Base-by-base conservation (phyloP, 176 grass and related monocot species). In the Cymbopogon citratus region DNA sequence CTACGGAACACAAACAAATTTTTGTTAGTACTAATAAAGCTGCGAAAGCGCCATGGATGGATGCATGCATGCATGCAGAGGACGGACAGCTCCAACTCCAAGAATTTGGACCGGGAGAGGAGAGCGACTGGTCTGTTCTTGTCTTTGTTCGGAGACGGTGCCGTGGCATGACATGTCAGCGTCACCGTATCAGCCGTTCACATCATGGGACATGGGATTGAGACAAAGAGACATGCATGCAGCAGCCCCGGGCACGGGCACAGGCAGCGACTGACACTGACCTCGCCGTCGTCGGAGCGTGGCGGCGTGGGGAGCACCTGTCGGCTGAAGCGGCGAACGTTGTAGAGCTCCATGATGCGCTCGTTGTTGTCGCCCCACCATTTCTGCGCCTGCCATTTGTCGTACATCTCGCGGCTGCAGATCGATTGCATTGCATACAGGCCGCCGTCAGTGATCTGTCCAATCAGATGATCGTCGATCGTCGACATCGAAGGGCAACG, bases 291-390 rank as follows among this genome's bases (percentile, higher is more conserved):
- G 40, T 76, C 83, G 67, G 83, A 85, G 78, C 82, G 83, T 35
- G 87, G 56, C 75, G 87, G 69, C 6, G 86, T 79, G 25, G 91
- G 87, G 73, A 93, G 85, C 7, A 81, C 87, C 44, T 93, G 87
- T 3, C 87, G 84, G 87, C 71, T 89, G 77, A 92, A 87, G 41
- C 90, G 78, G 1, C 84, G 87, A 6, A 93, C 91, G 69, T 93
- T 93, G 82, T 93, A 93, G 61, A 93, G 81, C 87, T 93, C 87
- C 85, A 93, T 90, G 82, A 93, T 82, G 7, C 91, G 75, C 39
- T 93, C 91, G 78, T 79, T 90, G 85, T 93, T 90, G 54, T 93
- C 91, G 41, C 87, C 87, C 91, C 91, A 90, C 91, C 91, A 93
- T 63, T 84, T 89, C 85, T 93, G 91, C 21, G 91, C 91, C 73